Conservation (phyloP, 495 filamentous ascomycete genomes). For the Tetracladium marchalianum region DNA sequence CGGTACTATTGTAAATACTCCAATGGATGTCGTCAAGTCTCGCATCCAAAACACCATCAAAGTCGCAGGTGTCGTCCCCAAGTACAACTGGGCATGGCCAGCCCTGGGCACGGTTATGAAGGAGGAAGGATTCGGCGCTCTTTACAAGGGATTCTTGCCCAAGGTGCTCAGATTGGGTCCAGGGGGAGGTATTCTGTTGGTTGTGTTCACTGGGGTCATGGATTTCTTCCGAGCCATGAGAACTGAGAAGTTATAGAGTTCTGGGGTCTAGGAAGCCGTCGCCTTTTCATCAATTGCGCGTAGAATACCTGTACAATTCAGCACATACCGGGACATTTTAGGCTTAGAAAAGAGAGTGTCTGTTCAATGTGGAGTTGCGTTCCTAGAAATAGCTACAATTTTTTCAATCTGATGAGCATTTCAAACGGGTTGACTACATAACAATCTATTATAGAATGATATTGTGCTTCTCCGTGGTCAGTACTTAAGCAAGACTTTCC, state of each 20-base stretch:
- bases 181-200: conserved; percentile 83
- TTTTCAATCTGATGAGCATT: no score
- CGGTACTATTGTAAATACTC: conserved; percentile 91
- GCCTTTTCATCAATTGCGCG: no score
- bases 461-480: no score
- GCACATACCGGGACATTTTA: no score
- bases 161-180: conserved; percentile 88
- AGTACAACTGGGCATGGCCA: conserved; percentile 98
- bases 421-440: no score
- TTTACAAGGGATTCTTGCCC: conserved; percentile 96
- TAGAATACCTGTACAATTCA: no score
- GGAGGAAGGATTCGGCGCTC: conserved; percentile 84
- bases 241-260: not conserved
- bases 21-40: conserved; percentile 96
- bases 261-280: no score
- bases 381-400: no score
- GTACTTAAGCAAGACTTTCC: no score
- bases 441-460: no score
- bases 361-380: no score
- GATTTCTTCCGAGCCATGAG: conserved; percentile 60
- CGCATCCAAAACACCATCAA: conserved; percentile 89
- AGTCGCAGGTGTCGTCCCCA: conserved; percentile 65
- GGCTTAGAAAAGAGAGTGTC: no score
- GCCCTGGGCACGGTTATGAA: conserved; percentile 74
- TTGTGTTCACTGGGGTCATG: conserved; percentile 90